phyloP scores from a whole-genome alignment of 176 grass and related monocot genomes.

The Zizania latifolia region DNA sequence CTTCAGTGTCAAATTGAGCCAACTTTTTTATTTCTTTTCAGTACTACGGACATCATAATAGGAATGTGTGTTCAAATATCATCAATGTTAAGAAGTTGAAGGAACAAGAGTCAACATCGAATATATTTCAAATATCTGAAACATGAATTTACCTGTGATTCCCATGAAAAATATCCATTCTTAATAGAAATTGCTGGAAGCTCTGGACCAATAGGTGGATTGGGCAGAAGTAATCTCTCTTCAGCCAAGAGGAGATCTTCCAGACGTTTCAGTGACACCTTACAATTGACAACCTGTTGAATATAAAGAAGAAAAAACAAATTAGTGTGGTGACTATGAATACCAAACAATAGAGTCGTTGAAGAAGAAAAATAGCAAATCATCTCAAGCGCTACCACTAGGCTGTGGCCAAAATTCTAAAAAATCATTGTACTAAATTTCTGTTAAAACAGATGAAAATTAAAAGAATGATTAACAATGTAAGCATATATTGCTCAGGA shows the following conservation, averaged over 20 bases:
- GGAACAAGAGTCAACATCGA: not conserved
- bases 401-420: not conserved
- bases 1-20: not conserved
- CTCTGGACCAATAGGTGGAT: conserved; percentile 64
- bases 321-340: conserved; percentile 1
- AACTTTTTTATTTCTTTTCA: not conserved
- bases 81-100: not conserved
- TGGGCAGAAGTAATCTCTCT: conserved; percentile 81
- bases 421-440: conserved; percentile 1
- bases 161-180: conserved; percentile 93
- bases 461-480: not conserved
- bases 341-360: not conserved
- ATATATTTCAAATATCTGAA: not conserved
- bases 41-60: not conserved
- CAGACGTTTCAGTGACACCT: conserved; percentile 86
- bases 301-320: conserved; percentile 8
- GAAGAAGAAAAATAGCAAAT: not conserved
- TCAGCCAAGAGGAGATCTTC: conserved; percentile 81
- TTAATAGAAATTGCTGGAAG: conserved; percentile 89
- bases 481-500: not conserved
- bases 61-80: conserved; percentile 13
- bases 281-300: conserved; percentile 91
- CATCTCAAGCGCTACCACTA: not conserved
- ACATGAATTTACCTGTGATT: conserved; percentile 54
- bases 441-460: not conserved